Evolutionary conservation across 129 eudicot genomes (phyloP).

Genomic region (Flaveria linearis): DNA sequence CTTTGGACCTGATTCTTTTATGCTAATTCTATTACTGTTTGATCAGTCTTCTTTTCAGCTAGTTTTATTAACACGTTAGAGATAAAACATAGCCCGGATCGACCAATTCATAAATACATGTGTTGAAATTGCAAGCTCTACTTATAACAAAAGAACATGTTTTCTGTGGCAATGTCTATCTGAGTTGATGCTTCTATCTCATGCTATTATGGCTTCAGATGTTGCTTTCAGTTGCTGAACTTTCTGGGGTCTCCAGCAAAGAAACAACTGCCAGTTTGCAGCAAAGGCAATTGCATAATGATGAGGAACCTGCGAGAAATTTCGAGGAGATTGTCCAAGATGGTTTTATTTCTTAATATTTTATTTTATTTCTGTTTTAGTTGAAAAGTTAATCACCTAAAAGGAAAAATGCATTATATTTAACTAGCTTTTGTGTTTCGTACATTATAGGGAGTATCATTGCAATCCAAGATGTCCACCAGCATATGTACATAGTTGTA

Average conservation of each 20-base stretch:
- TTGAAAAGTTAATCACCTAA: slow-evolving; percentile 13
- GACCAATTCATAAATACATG: neutral
- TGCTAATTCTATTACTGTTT: neutral
- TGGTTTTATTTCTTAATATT: slow-evolving; percentile 48
- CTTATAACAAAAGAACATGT: neutral
- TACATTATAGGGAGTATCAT: slow-evolving; percentile 64
- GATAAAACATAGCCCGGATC: neutral
- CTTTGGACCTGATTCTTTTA: slow-evolving; percentile 9
- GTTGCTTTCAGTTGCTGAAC: slow-evolving; percentile 59
- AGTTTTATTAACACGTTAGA: neutral
- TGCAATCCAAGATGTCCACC: slow-evolving; percentile 84
- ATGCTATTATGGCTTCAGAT: slow-evolving; percentile 49
- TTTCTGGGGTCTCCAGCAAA: slow-evolving; percentile 52
- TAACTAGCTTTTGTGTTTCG: slow-evolving; percentile 35
- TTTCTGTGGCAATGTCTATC: neutral
- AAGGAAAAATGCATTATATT: slow-evolving; percentile 1
- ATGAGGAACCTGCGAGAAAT: slow-evolving; percentile 58
- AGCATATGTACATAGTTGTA: slow-evolving; percentile 80
- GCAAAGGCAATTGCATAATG: slow-evolving; percentile 39
- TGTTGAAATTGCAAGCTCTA: neutral
- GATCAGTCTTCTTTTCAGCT: neutral
- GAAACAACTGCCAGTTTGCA: slow-evolving; percentile 35
- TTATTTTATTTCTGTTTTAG: slow-evolving; percentile 22
- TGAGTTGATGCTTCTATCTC: slow-evolving; percentile 18
- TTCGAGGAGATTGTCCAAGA: slow-evolving; percentile 64